Evolutionary conservation across 1,139 yeast genomes (phyloP), one percentile per base, ranked within the genome.

Genomic region (Sugiyamaella pinicola): DNA sequence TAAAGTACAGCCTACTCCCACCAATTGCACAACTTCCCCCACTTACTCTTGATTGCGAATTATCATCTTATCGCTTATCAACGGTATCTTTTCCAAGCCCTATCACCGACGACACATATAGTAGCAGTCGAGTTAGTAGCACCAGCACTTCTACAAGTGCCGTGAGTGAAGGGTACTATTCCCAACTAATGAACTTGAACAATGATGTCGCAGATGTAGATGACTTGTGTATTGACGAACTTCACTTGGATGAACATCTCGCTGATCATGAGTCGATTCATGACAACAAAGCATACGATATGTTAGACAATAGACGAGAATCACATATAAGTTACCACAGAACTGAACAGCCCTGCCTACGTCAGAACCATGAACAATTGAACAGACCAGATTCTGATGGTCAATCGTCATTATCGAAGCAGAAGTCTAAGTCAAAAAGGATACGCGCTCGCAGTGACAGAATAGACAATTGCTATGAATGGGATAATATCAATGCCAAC

Each of bases 401-500:
- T n/a, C 35, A 31, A n/a, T 6, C 35, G n/a, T 31, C 35, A 31
- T 9, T 2, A 26, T 15, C 39, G 9, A 35, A 35, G 13, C 6
- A 9, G 7, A 37, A 17, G 5, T 12, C 13, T 33, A n/a, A 4
- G 12, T 21, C 39, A 35, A 35, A 21, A 38, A 24, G 19, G 9
- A 10, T 18, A 12, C 24, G 5, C 13, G 41, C 7, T 18, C 41
- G 15, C 12, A 37, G 21, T 37, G 7, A 18, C 17, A 37, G 3
- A 2, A 15, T 37, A 4, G 24, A 37, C 10, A 43, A 40, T 19
- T 41, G 54, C 38, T 61, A 61, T 48, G 61, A 61, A 21, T 61
- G 65, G 65, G 64, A 59, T 18, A 50, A 46, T 13, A 60, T 61
- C 34, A 52, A 53, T 8, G 53, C 61, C 19, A 62, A 61, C 47